Conservation (phyloP, 306 rosid species). For the Prunus padus region DNA sequence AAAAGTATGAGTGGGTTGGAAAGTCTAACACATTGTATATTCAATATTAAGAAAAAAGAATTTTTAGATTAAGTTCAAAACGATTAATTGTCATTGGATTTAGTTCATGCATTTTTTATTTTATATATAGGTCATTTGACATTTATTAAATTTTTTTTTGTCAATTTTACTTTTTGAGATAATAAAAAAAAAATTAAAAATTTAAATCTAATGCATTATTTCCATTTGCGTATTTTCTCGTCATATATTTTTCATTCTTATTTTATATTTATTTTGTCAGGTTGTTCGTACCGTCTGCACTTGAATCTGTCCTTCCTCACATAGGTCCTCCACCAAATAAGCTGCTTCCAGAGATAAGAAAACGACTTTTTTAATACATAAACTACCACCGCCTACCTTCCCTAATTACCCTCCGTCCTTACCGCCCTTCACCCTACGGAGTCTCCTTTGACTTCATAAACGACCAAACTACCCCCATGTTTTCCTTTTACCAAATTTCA, state of each 20-base stretch:
- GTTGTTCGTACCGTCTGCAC: conserved; percentile 78
- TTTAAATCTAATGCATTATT: no score
- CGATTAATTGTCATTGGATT: no score
- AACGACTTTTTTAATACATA: not conserved
- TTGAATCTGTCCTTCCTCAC: conserved; percentile 94
- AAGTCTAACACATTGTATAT: no score
- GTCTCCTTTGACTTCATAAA: accelerated
- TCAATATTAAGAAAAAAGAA: no score
- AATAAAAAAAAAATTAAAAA: no score
- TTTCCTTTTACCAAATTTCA: not conserved
- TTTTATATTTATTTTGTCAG: conserved; percentile 13
- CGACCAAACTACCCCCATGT: conserved; percentile 24
- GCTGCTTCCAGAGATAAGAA: conserved; percentile 13
- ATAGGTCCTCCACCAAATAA: conserved; percentile 83
- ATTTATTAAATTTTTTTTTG: no score
- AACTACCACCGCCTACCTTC: conserved; percentile 17
- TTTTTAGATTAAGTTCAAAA: no score
- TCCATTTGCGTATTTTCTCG: not conserved
- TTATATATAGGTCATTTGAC: no score
- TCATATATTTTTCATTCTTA: not conserved
- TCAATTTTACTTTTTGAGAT: no score
- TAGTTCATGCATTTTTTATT: no score
- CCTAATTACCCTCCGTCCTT: conserved; percentile 37
- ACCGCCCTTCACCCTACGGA: conserved; percentile 65
- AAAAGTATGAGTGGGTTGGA: no score